A percentile compares a stretch with the other conserved stretches of the same genome.
Evolutionary conservation across 148 eudicot species (phyloP).

Genomic region (Cornus suecica): DNA sequence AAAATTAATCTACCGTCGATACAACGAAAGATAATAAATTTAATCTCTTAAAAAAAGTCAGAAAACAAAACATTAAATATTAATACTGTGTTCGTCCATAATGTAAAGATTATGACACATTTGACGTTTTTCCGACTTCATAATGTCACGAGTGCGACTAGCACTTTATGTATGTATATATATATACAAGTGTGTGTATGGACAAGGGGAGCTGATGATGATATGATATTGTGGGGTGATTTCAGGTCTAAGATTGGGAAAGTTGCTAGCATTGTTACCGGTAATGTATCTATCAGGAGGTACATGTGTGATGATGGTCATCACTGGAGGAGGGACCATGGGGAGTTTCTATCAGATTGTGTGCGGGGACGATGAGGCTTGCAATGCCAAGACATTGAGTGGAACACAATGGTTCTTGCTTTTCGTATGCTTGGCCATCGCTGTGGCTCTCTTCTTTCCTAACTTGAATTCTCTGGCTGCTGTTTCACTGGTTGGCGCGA

Average conservation of each 20-base stretch:
- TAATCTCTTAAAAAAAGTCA: too few relatives aligned
- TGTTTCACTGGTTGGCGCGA: conserved; percentile 44
- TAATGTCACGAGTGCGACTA: background rate
- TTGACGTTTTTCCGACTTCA: too few relatives aligned
- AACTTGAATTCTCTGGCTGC: conserved; percentile 54
- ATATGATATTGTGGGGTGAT: background rate
- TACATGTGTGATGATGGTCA: conserved; percentile 44
- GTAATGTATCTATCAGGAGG: conserved; percentile 70
- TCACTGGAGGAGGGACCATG: conserved; percentile 44
- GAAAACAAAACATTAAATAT: too few relatives aligned
- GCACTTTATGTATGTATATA: conserved; percentile 5
- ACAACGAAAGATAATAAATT: too few relatives aligned
- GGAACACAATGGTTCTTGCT: conserved; percentile 51
- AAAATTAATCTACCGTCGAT: too few relatives aligned
- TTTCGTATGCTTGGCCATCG: conserved; percentile 42
- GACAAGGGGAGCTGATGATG: background rate
- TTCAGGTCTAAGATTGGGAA: conserved; percentile 58
- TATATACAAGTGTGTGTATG: background rate
- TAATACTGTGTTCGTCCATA: too few relatives aligned
- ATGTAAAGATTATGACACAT: too few relatives aligned
- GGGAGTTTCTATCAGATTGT: conserved; percentile 32
- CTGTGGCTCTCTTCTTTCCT: conserved; percentile 41
- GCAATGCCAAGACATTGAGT: conserved; percentile 20
- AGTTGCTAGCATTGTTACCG: conserved; percentile 49
- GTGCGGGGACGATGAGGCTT: conserved; percentile 22